Percentiles rank a stretch among this genome's conserved stretches.
Conservation (phyloP, 1,284 basidiomycete genomes). For the Apiotrichum veenhuisii region DNA sequence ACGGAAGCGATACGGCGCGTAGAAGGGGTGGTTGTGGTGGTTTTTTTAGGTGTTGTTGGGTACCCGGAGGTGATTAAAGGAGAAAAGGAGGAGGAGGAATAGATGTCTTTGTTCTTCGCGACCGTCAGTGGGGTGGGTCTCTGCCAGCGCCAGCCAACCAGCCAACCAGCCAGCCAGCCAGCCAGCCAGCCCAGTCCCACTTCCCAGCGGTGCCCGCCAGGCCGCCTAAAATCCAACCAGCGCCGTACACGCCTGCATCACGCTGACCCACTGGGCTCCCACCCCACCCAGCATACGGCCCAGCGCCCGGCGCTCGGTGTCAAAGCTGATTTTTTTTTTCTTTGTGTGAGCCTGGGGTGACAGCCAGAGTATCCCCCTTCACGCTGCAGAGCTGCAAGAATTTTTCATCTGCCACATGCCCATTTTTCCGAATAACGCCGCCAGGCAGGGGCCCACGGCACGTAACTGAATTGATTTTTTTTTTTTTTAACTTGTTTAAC, state of each 20-base stretch:
- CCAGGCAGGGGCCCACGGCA: neutral
- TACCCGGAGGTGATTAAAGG: slow-evolving; percentile 26
- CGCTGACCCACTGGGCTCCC: no score
- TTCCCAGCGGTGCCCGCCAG: no score
- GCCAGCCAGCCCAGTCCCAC: neutral
- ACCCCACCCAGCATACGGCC: no score
- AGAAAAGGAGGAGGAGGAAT: slow-evolving; percentile 12
- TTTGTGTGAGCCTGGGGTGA: no score
- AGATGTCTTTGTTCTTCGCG: neutral
- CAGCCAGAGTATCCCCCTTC: no score
- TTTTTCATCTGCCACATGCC: neutral
- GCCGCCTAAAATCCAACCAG: neutral
- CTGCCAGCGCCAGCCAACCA: no score
- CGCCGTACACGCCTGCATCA: neutral
- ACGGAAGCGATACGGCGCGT: slow-evolving; percentile 36
- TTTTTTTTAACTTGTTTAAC: no score
- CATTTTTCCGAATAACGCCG: neutral
- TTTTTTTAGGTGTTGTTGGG: slow-evolving; percentile 16
- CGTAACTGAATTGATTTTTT: no score
- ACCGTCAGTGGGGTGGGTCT: neutral
- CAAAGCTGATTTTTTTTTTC: no score
- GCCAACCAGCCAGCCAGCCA: neutral
- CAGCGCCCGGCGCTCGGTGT: no score
- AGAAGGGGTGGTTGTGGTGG: slow-evolving; percentile 15
- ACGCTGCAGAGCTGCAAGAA: neutral